Evolutionary conservation across 148 eudicot species (phyloP), one percentile per base, ranked within the genome.

Genomic region (Amaranthus cruentus): DNA sequence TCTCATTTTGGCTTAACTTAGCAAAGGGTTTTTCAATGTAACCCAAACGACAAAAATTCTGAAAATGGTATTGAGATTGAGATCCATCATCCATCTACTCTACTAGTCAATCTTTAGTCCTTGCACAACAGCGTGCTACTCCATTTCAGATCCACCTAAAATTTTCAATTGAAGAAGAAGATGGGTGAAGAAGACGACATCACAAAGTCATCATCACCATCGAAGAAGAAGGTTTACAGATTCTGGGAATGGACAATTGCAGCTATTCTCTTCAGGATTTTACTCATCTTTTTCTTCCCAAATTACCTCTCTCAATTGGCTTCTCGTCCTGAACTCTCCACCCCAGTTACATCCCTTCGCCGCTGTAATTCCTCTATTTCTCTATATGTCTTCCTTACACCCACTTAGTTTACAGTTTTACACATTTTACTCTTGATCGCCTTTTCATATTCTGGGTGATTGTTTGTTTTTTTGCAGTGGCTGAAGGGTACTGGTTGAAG

Each of bases 401-500:
- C 48, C 47, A 28, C 38, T 63, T 74, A 7, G 2, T 8, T 49
- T 74, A 18, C 18, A 18, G 18, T 18, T 18, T 18, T 18, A 0
- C 38, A 47, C 46, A 7, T 7, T 49, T 14, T 43, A 18, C 6
- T 47, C 69, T 55, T 78, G 21, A 71, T 50, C 38, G 2, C 60
- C 18, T 53, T 72, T 44, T 9, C 0, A 70, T 47, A 61, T 42
- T 15, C 70, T 21, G 28, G 15, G 1, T 52, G 55, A 4, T 28
- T 28, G 38, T 28, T 28, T 28, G 38, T 28, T 75, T 68, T 68
- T 52, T 62, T 76, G 75, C 71, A 91, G 98, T 93, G 85, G 91
- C 97, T 55, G 98, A 93, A 79, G 98, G 97, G 14, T 91, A 89
- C 83, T 93, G 98, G 98, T 80, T 93, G 63, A 94, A 91, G 86